phyloP scores from a whole-genome alignment of 2,329 filamentous ascomycete genomes.

The Xylaria sp. region DNA sequence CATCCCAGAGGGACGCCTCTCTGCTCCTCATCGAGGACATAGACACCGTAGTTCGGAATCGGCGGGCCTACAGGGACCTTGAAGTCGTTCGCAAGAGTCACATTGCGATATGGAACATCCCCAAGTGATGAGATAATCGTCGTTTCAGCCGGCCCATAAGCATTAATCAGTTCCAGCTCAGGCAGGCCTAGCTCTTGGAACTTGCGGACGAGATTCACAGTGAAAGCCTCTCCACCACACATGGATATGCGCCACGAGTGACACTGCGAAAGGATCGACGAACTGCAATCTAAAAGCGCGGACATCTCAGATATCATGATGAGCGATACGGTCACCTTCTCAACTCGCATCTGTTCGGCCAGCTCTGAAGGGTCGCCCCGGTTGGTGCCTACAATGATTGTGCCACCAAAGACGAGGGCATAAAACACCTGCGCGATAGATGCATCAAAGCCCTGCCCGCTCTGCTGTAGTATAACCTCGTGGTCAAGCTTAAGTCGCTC shows the following conservation, averaged over 20 bases:
- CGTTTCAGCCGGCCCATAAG: conserved; percentile 35
- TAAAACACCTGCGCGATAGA: too few species aligned
- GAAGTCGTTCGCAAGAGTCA: too few species aligned
- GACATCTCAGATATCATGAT: too few species aligned
- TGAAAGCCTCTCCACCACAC: background rate
- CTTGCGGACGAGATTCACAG: background rate
- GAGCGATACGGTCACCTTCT: too few species aligned
- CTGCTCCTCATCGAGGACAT: background rate
- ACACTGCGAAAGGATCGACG: background rate
- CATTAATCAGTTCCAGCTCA: conserved; percentile 31
- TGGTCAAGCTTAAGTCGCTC: too few species aligned
- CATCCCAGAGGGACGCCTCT: conserved; percentile 15
- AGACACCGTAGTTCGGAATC: background rate
- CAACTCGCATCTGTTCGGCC: too few species aligned
- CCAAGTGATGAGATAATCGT: background rate
- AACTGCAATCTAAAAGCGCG: background rate
- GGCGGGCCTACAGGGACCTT: background rate
- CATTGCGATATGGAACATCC: background rate
- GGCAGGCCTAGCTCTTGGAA: background rate
- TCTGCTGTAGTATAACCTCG: too few species aligned
- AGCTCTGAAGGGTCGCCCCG: too few species aligned
- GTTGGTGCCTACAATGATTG: too few species aligned
- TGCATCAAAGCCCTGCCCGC: too few species aligned
- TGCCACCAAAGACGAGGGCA: too few species aligned
- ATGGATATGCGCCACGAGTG: conserved; percentile 3